Evolutionary conservation across 2,329 filamentous ascomycete genomes (phyloP).

Genomic region (Ceratocystis cubensis): DNA sequence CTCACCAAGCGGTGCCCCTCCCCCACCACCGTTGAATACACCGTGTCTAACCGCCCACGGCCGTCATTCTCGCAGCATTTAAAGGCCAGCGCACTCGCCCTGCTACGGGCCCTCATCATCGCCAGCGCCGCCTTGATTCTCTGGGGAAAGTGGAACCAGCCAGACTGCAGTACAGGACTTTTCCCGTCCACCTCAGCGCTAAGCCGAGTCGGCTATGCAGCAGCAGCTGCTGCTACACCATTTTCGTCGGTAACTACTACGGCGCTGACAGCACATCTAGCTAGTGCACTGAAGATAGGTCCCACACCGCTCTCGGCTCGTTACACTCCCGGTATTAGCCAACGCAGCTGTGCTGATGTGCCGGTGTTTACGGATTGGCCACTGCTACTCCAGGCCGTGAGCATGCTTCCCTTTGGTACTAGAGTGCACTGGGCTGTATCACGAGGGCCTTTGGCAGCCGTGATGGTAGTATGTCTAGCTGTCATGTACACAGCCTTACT

Average conservation of each 20-base stretch:
- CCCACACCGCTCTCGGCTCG: background rate
- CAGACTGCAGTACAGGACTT: constrained; percentile 22
- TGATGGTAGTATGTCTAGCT: constrained; percentile 30
- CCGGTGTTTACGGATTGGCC: constrained; percentile 26
- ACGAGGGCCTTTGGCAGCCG: constrained; percentile 30
- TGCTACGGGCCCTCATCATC: constrained; percentile 33
- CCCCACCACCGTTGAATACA: constrained; percentile 83
- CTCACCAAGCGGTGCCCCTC: constrained; percentile 58
- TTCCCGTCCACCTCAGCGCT: constrained; percentile 6
- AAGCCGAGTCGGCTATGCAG: background rate
- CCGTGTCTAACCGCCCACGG: constrained; percentile 65
- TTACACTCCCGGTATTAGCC: constrained; percentile 20
- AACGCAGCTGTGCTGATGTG: constrained; percentile 24
- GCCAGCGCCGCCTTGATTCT: constrained; percentile 37
- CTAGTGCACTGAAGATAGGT: background rate
- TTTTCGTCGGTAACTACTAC: background rate
- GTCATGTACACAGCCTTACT: constrained; percentile 34
- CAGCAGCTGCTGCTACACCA: background rate
- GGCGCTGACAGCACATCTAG: background rate
- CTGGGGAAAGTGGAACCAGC: constrained; percentile 36
- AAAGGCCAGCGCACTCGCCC: constrained; percentile 33
- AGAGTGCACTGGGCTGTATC: constrained; percentile 28
- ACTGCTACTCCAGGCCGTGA: constrained; percentile 28
- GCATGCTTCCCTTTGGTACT: constrained; percentile 32
- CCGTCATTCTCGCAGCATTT: constrained; percentile 37